Evolutionary conservation across 805 yeast genomes (phyloP).

Genomic region (Starmerella sirachaensis): DNA sequence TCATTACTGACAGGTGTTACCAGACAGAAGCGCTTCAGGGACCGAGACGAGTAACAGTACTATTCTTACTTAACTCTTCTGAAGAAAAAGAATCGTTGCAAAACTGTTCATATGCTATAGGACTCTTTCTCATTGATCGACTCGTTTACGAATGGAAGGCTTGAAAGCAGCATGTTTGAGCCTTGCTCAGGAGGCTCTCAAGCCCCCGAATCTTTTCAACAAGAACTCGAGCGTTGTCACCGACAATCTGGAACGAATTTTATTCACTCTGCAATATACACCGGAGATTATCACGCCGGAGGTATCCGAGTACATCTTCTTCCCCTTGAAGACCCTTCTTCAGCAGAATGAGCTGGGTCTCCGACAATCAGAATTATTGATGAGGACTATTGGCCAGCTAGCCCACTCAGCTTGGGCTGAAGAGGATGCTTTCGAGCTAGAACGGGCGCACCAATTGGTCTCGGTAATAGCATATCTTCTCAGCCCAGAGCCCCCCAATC

Average conservation of each 20-base stretch:
- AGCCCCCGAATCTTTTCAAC: constrained; percentile 14
- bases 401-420: constrained; percentile 24
- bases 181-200: constrained; percentile 18
- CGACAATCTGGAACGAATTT: constrained; percentile 2
- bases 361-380: constrained; percentile 35
- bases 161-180: constrained; percentile 14
- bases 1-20: too few species aligned
- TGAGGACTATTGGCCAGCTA: constrained; percentile 37
- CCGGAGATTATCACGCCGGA: neutral
- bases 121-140: too few species aligned
- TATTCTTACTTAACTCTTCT: too few species aligned
- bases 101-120: too few species aligned
- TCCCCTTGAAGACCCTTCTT: constrained; percentile 46
- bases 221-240: neutral
- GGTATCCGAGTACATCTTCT: constrained; percentile 50
- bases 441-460: constrained; percentile 21
- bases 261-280: neutral
- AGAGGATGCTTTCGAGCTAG: constrained; percentile 10
- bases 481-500: constrained; percentile 17
- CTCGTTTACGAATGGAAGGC: constrained; percentile 12
- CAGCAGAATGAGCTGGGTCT: constrained; percentile 38
- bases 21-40: too few species aligned
- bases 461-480: constrained; percentile 23
- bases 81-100: too few species aligned
- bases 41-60: too few species aligned